Evolutionary conservation across 768 basidiomycete genomes (phyloP).

Genomic region (Lactarius sp.): DNA sequence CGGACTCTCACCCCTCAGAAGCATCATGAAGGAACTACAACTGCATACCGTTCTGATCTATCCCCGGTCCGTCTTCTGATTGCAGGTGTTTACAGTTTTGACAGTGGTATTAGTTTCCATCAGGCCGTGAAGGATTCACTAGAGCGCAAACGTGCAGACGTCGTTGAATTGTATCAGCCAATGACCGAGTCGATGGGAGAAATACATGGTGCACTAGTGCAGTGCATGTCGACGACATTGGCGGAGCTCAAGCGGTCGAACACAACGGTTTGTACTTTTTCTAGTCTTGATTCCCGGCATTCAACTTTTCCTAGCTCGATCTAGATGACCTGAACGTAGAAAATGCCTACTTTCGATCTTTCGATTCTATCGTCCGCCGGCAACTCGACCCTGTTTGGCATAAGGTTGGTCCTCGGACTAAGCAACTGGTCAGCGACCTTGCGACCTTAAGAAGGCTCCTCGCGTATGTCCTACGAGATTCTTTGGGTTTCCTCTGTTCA

Average conservation of each 20-base stretch:
- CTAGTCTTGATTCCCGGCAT: background rate
- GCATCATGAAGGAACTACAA: constrained; percentile 90
- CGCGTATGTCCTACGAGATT: constrained; percentile 43
- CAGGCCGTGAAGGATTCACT: constrained; percentile 80
- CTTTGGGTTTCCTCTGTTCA: background rate
- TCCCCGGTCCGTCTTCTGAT: constrained; percentile 58
- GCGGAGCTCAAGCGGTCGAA: constrained; percentile 87
- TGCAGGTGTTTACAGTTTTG: constrained; percentile 11
- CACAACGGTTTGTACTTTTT: constrained; percentile 44
- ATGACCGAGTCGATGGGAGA: constrained; percentile 85
- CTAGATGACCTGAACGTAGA: constrained; percentile 90
- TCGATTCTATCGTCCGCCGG: constrained; percentile 80
- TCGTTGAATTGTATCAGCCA: constrained; percentile 84
- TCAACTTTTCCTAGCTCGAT: constrained; percentile 60
- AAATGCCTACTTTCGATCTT: constrained; percentile 90
- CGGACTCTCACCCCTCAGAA: constrained; percentile 86
- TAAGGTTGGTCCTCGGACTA: constrained; percentile 88
- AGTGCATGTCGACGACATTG: constrained; percentile 90
- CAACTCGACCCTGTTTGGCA: constrained; percentile 96
- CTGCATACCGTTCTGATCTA: constrained; percentile 86
- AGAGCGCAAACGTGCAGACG: constrained; percentile 80
- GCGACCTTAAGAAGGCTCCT: constrained; percentile 79
- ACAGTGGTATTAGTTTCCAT: constrained; percentile 62
- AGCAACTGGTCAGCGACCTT: constrained; percentile 86
- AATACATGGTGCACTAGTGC: constrained; percentile 86